Percentiles rank a stretch among this genome's conserved stretches.
These are phyloP conservation scores for Aspergillus uvarum DNA, from an alignment of 2,329 filamentous ascomycete species.

Conservation along the genomic window DNA sequence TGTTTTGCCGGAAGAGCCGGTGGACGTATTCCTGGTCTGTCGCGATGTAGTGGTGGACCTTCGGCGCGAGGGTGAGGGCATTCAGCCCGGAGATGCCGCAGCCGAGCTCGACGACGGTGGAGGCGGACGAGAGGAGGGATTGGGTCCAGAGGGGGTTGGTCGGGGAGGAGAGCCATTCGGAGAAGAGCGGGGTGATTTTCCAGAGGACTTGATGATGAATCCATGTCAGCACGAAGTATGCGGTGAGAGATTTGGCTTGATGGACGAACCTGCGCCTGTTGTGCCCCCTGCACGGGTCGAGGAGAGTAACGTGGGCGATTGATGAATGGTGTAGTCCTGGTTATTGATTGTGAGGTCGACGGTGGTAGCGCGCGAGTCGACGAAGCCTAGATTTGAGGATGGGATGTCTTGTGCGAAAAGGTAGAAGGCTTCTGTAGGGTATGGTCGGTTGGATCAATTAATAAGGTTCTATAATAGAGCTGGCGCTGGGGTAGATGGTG, in stretches of 20 bases:
- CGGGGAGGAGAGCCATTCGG: conserved; percentile 69
- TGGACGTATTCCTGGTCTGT: conserved; percentile 88
- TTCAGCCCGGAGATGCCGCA: conserved; percentile 83
- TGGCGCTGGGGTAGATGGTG: not conserved
- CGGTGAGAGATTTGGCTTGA: not conserved
- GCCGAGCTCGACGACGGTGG: conserved; percentile 76
- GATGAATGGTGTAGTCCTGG: conserved; percentile 71
- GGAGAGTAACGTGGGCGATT: conserved; percentile 78
- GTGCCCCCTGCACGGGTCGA: conserved; percentile 73
- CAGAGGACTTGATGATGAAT: conserved; percentile 65
- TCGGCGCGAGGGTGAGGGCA: conserved; percentile 65
- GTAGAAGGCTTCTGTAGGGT: conserved; percentile 72
- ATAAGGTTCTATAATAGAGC: not conserved
- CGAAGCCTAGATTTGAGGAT: conserved; percentile 77
- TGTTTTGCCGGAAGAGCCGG: conserved; percentile 72
- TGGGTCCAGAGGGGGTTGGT: conserved; percentile 62
- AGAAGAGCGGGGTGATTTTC: conserved; percentile 83
- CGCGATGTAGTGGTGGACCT: conserved; percentile 66
- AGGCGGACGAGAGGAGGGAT: conserved; percentile 54
- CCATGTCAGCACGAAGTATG: no score
- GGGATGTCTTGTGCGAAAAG: conserved; percentile 76
- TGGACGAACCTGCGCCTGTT: conserved; percentile 63
- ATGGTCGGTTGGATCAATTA: not conserved
- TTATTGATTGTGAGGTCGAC: conserved; percentile 68
- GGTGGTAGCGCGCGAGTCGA: conserved; percentile 66